These are phyloP conservation scores for Petunia hybrid DNA, from an alignment of 305 asterid genomes.

Conservation along the genomic window DNA sequence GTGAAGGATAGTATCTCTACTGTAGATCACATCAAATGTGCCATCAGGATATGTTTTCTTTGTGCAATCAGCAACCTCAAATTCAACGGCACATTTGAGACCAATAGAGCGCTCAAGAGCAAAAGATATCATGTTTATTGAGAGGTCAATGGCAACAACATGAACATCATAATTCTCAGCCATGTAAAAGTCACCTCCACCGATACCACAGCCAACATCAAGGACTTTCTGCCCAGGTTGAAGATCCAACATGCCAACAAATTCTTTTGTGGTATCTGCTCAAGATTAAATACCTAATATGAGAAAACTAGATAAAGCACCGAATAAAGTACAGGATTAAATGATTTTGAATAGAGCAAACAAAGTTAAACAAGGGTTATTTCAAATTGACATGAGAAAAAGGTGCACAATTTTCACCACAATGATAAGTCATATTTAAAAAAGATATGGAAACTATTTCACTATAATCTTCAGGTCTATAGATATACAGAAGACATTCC, in stretches of 20 bases:
- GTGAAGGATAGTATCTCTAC: slow-evolving; percentile 97
- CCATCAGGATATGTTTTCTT: slow-evolving; percentile 80
- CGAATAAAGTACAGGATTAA: neutral
- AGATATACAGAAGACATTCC: neutral
- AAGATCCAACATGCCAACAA: slow-evolving; percentile 77
- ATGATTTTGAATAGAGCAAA: neutral
- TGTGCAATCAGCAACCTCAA: slow-evolving; percentile 98
- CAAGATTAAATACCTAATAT: slow-evolving; percentile 37
- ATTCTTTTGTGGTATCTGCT: slow-evolving; percentile 91
- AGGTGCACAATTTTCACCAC: too few species aligned
- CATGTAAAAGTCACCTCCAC: slow-evolving; percentile 99
- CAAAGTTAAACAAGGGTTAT: neutral
- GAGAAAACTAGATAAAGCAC: slow-evolving; percentile 23
- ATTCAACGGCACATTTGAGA: slow-evolving; percentile 86
- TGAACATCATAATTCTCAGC: slow-evolving; percentile 89
- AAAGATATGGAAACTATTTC: neutral
- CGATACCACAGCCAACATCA: slow-evolving; percentile 99
- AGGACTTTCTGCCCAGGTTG: slow-evolving; percentile 90
- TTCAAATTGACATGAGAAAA: neutral
- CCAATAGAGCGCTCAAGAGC: slow-evolving; percentile 93
- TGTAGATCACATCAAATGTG: slow-evolving; percentile 87
- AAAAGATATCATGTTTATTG: slow-evolving; percentile 90
- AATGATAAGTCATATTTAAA: neutral
- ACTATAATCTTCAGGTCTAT: neutral
- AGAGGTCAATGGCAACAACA: slow-evolving; percentile 94